phyloP scores from a whole-genome alignment of 371 early-diverging fungal genomes.

The Chytridiales sp. region DNA sequence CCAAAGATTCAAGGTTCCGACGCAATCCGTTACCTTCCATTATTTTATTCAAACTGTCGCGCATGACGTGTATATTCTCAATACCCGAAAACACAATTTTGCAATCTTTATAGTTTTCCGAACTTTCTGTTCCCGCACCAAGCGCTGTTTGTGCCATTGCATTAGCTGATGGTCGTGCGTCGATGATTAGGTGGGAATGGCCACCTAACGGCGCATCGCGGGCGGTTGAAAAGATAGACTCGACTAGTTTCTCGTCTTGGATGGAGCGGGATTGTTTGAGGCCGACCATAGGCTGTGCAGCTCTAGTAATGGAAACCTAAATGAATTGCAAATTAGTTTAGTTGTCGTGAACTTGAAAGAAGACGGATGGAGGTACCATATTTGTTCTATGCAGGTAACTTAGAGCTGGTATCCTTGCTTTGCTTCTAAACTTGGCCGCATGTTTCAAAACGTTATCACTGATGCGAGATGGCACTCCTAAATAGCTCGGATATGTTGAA shows the following conservation, averaged over 20 bases:
- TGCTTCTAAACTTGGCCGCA: constrained; percentile 89
- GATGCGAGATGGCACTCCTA: constrained; percentile 85
- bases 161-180: constrained; percentile 92
- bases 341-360: background rate
- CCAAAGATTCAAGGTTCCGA: background rate
- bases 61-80: constrained; percentile 97
- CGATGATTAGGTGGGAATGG: constrained; percentile 76
- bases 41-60: constrained; percentile 81
- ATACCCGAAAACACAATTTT: constrained; percentile 85
- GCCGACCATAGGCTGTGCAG: constrained; percentile 94
- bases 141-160: constrained; percentile 91
- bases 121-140: constrained; percentile 92
- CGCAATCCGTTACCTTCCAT: constrained; percentile 79
- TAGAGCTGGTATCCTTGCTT: constrained; percentile 84
- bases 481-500: constrained; percentile 81
- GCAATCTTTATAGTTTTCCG: constrained; percentile 88
- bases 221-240: constrained; percentile 73
- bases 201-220: constrained; percentile 20
- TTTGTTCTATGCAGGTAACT: constrained; percentile 85
- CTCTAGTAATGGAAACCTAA: constrained; percentile 88
- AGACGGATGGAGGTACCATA: constrained; percentile 24
- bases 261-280: constrained; percentile 88
- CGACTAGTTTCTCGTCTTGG: constrained; percentile 95
- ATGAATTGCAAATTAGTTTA: background rate
- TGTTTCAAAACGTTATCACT: constrained; percentile 87